phyloP scores from a whole-genome alignment of 495 filamentous ascomycete species.

The Aspergillus conjunctus region DNA sequence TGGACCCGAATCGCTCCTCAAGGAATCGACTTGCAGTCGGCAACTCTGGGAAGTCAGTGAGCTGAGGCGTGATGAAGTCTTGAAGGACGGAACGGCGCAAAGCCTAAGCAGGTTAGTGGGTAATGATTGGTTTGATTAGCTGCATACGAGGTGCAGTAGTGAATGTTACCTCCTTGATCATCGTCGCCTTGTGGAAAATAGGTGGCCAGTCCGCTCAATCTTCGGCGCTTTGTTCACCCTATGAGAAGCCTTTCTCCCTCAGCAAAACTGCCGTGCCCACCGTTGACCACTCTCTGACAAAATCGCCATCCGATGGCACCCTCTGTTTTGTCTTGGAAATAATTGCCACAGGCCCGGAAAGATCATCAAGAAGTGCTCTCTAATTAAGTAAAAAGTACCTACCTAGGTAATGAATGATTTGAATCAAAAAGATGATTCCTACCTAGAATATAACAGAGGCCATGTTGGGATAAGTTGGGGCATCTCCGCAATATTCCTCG shows the following conservation, averaged over 20 bases:
- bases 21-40: background rate
- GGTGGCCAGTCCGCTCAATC: background rate
- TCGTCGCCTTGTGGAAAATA: background rate
- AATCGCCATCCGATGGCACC: no score
- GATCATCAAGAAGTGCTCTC: no score
- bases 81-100: background rate
- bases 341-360: no score
- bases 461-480: no score
- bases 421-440: background rate
- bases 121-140: slow-evolving; percentile 1
- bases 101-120: background rate
- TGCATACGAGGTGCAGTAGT: background rate
- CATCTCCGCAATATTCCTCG: background rate
- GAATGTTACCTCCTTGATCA: background rate
- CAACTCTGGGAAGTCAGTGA: background rate
- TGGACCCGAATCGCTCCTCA: background rate
- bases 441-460: background rate
- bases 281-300: no score
- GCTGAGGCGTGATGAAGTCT: background rate
- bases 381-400: no score
- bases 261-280: no score
- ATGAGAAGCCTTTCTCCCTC: background rate
- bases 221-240: background rate
- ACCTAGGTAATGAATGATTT: background rate
- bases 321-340: no score